phyloP scores from a whole-genome alignment of 192 early-diverging fungal species.

The Gigaspora rosea region DNA sequence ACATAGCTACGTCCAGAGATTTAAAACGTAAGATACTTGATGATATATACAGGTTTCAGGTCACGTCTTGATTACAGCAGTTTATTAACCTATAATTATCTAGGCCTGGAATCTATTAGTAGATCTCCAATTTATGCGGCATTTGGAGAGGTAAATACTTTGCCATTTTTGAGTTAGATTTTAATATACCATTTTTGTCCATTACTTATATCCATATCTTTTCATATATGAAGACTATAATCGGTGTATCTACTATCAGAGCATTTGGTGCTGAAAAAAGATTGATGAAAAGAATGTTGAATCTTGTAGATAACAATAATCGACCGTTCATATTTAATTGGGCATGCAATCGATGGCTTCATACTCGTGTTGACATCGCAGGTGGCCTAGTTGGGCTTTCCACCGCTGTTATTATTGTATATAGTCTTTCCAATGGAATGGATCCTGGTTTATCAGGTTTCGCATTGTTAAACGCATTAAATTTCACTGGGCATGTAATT shows the following conservation, averaged over 20 bases:
- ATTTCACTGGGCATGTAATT: slow-evolving; percentile 78
- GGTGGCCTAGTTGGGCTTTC: slow-evolving; percentile 77
- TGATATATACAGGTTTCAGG: background rate
- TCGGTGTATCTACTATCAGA: slow-evolving; percentile 78
- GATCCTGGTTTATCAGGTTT: slow-evolving; percentile 90
- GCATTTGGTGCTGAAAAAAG: slow-evolving; percentile 76
- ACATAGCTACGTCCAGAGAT: slow-evolving; percentile 80
- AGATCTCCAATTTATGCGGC: slow-evolving; percentile 76
- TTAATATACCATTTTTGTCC: slow-evolving; percentile 62
- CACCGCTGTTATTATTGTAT: slow-evolving; percentile 67
- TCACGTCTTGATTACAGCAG: background rate
- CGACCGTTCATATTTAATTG: slow-evolving; percentile 86
- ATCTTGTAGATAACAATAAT: slow-evolving; percentile 76
- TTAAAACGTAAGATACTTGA: slow-evolving; percentile 65
- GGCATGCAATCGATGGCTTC: slow-evolving; percentile 87
- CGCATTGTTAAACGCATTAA: slow-evolving; percentile 79
- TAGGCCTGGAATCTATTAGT: slow-evolving; percentile 48
- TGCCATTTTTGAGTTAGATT: background rate
- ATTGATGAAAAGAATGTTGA: slow-evolving; percentile 63
- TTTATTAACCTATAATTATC: background rate
- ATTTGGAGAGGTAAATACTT: slow-evolving; percentile 50
- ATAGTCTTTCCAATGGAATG: slow-evolving; percentile 48
- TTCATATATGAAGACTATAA: slow-evolving; percentile 81
- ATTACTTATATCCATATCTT: slow-evolving; percentile 76
- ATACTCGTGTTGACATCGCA: slow-evolving; percentile 77